phyloP scores from a whole-genome alignment of 2,329 filamentous ascomycete species.

The Orbilia brochopaga region DNA sequence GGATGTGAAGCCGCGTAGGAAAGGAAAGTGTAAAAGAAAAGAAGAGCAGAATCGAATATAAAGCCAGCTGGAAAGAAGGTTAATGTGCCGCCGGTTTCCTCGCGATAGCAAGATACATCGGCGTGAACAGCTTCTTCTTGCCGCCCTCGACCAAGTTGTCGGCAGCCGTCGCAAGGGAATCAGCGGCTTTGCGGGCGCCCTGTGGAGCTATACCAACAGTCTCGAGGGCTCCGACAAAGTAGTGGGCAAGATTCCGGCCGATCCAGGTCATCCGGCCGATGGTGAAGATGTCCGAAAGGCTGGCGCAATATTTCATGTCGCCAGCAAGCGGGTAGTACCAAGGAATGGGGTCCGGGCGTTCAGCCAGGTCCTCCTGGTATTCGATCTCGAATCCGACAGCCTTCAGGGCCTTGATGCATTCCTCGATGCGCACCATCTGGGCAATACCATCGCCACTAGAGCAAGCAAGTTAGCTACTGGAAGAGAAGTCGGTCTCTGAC shows the following conservation, averaged over 20 bases:
- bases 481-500: neutral
- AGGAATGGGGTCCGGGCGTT: conserved; percentile 74
- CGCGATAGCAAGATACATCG: conserved; percentile 96
- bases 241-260: conserved; percentile 77
- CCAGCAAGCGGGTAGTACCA: conserved; percentile 96
- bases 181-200: conserved; percentile 93
- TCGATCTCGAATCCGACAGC: conserved; percentile 84
- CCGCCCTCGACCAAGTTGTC: conserved; percentile 88
- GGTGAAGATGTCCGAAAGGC: conserved; percentile 78
- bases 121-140: conserved; percentile 86
- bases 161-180: conserved; percentile 79
- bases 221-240: conserved; percentile 78
- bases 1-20: neutral
- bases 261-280: conserved; percentile 87
- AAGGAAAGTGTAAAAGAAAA: neutral
- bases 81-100: conserved; percentile 70
- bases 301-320: conserved; percentile 80
- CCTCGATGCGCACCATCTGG: conserved; percentile 90
- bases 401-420: conserved; percentile 82
- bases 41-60: neutral
- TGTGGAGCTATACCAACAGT: conserved; percentile 74
- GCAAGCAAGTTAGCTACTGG: neutral
- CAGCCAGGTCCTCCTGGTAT: conserved; percentile 84
- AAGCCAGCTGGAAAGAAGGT: neutral
- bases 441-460: conserved; percentile 82